Evolutionary conservation across 2,329 filamentous ascomycete genomes (phyloP).

Genomic region (Trichophyton simii): DNA sequence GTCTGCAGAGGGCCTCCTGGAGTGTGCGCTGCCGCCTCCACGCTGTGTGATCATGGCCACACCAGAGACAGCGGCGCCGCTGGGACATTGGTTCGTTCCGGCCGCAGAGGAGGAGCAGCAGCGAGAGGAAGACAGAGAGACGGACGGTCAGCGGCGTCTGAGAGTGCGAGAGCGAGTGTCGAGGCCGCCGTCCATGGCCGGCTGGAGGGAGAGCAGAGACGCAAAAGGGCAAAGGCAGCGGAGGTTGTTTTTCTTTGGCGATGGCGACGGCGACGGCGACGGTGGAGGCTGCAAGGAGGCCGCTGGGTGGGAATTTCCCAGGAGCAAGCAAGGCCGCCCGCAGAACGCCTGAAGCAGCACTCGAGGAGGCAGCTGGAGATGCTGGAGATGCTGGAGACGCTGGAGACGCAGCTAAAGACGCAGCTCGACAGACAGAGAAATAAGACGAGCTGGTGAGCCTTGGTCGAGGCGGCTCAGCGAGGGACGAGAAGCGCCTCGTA

Average conservation of each 20-base stretch:
- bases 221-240: background rate
- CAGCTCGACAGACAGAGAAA: too few species aligned
- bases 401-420: too few species aligned
- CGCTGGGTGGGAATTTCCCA: too few species aligned
- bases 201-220: background rate
- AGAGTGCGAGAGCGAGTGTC: background rate
- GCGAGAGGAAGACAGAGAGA: background rate
- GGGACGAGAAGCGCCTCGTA: background rate
- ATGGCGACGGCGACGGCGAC: too few species aligned
- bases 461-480: background rate
- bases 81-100: slow-evolving; percentile 1
- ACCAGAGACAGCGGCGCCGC: slow-evolving; percentile 5
- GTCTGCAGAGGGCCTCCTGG: slow-evolving; percentile 13
- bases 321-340: too few species aligned
- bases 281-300: too few species aligned
- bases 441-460: background rate
- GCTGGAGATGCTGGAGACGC: too few species aligned
- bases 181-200: background rate
- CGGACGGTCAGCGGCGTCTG: background rate
- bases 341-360: too few species aligned
- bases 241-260: background rate
- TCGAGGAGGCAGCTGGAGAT: too few species aligned
- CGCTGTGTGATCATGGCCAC: slow-evolving; percentile 36
- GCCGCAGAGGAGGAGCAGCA: too few species aligned
- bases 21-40: slow-evolving; percentile 24